A percentile compares a stretch with the other conserved stretches of the same genome.
phyloP scores from a whole-genome alignment of 208 protist species.

The Sergeia podlipaevii region DNA sequence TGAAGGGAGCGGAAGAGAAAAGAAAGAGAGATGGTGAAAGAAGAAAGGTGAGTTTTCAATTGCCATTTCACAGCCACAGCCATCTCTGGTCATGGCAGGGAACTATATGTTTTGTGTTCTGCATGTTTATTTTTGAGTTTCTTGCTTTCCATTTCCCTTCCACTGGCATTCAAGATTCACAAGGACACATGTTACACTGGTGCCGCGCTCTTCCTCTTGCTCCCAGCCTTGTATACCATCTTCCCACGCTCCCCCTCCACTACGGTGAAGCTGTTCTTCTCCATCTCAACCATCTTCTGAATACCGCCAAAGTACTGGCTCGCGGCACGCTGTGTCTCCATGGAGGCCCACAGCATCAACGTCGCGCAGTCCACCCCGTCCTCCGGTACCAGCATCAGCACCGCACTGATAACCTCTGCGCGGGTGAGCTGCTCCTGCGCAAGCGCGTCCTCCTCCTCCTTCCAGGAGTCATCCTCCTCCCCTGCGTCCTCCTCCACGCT shows the following conservation, averaged over 20 bases:
- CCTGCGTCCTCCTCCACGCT: conserved; percentile 5
- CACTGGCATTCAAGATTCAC: no score
- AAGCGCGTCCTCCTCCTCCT: conserved; percentile 29
- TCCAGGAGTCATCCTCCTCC: conserved; percentile 35
- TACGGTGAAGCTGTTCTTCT: conserved; percentile 48
- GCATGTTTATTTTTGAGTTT: no score
- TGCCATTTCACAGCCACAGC: no score
- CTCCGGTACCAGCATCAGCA: conserved; percentile 49
- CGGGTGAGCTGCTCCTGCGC: conserved; percentile 31
- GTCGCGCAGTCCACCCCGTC: conserved; percentile 56
- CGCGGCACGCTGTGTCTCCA: conserved; percentile 63
- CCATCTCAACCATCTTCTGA: conserved; percentile 48
- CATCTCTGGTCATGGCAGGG: no score
- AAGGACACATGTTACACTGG: no score
- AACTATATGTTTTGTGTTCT: no score
- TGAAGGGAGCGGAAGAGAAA: no score
- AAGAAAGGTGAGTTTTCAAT: no score
- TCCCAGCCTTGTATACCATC: conserved; percentile 28
- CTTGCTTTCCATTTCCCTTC: no score
- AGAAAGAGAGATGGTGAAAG: no score
- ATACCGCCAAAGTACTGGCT: conserved; percentile 64
- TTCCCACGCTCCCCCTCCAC: conserved; percentile 40
- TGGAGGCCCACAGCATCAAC: conserved; percentile 71
- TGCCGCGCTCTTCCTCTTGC: neutral
- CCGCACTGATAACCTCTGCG: conserved; percentile 32